Base-by-base conservation (phyloP, 164 flowering plant genomes). In the Brasenia schreberi region DNA sequence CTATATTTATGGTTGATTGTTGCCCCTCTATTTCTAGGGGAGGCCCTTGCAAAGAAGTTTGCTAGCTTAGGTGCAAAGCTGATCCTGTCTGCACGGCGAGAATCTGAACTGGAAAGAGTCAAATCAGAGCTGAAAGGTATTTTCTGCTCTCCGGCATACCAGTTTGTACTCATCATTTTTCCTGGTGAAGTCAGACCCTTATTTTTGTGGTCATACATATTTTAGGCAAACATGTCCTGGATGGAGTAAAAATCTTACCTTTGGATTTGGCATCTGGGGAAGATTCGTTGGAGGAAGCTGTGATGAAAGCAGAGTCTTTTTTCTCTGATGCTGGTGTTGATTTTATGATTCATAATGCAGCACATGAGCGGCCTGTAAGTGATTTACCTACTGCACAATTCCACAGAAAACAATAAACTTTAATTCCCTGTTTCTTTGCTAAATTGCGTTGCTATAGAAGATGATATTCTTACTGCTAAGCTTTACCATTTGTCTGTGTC, bases 281-380 rank as follows among this genome's bases (percentile, higher is more conserved):
- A 78, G 87, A 77, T 65, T 71, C 81, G 65, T 88, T 94, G 49
- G 74, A 56, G 66, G 85, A 78, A 70, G 89, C 79, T 27, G 97
- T 89, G n/a, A 70, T 83, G 72, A 80, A 75, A 81, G 98, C 96
- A 27, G 96, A 84, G 67, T 87, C 89, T 17, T 80, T 79, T 44
- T 91, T 89, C 66, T 76, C 86, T 53, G 87, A 75, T 65, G 60
- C 74, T 63, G 98, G 96, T 75, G 89, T 94, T 75, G 93, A 94
- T 79, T 89, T 81, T 75, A 80, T 94, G 93, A 77, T 94, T 67
- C 98, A 94, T 64, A 91, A 91, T 81, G 98, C 97, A 72, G 97
- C 98, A 19, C 82, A 61, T 77, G 96, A 91, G 68, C 97, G 97
- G 45, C 97, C 97, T 56, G 97, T 94, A 77, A 83, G 97, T 81